phyloP scores from a whole-genome alignment of 306 rosid species.

The Quercus mongolica region DNA sequence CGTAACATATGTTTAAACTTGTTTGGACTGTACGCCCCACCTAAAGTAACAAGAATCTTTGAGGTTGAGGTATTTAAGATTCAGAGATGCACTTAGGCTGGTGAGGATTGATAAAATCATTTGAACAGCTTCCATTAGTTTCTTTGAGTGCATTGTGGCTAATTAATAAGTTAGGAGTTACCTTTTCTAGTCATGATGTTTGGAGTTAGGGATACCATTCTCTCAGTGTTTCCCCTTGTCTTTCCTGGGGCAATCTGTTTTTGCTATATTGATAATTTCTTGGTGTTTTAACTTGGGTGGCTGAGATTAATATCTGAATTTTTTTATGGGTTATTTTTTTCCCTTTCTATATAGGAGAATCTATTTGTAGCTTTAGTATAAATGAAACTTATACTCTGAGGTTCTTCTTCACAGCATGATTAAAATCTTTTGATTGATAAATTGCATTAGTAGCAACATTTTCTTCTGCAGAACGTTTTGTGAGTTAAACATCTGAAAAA shows the following conservation, averaged over 20 bases:
- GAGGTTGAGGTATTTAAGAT: neutral
- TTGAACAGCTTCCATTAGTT: neutral
- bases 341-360: neutral
- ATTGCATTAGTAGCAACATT: neutral
- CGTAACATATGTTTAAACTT: neutral
- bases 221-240: neutral
- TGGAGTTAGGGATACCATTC: neutral
- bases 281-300: neutral
- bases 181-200: neutral
- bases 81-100: neutral
- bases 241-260: neutral
- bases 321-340: neutral
- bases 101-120: neutral
- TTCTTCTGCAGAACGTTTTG: neutral
- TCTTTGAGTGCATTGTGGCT: neutral
- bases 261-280: neutral
- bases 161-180: neutral
- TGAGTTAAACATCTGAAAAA: neutral
- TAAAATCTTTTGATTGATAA: neutral
- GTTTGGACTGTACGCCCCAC: neutral
- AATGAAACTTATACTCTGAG: neutral
- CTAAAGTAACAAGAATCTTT: neutral
- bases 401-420: neutral
- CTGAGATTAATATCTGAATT: neutral
- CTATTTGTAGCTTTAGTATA: neutral